phyloP scores from a whole-genome alignment of 2,329 filamentous ascomycete species.

The Malbranchea cinnamomea region DNA sequence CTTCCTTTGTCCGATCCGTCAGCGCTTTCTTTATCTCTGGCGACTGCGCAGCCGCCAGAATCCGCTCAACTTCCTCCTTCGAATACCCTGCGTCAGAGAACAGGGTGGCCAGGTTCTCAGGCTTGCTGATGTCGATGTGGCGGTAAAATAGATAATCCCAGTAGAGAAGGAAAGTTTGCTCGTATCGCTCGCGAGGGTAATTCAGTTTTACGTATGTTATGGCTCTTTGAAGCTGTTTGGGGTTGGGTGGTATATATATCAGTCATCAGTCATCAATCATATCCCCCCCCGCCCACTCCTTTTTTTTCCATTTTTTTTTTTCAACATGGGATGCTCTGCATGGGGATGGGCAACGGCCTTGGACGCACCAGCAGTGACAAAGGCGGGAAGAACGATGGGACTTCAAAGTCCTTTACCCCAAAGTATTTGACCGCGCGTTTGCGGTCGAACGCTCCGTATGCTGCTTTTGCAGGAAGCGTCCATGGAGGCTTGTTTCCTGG shows the following conservation, averaged over 20 bases:
- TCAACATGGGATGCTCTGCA: conserved; percentile 10
- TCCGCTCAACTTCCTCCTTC: conserved; percentile 36
- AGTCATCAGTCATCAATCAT: too few relatives aligned
- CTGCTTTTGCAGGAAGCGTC: conserved; percentile 52
- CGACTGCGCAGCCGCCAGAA: conserved; percentile 38
- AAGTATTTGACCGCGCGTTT: conserved; percentile 38
- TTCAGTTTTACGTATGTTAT: conserved; percentile 51
- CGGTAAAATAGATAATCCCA: conserved; percentile 49
- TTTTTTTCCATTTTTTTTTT: too few relatives aligned
- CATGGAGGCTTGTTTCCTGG: conserved; percentile 62
- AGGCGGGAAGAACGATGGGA: conserved; percentile 39
- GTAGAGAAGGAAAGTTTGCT: conserved; percentile 39
- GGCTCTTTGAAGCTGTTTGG: conserved; percentile 44
- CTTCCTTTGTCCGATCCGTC: conserved; percentile 44
- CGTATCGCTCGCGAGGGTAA: conserved; percentile 36
- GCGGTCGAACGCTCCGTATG: conserved; percentile 38
- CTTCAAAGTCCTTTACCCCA: conserved; percentile 25
- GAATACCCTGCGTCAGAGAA: conserved; percentile 32
- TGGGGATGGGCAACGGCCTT: conserved; percentile 1
- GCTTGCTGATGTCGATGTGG: conserved; percentile 44
- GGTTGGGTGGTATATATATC: too few relatives aligned
- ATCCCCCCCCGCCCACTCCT: too few relatives aligned
- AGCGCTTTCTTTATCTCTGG: conserved; percentile 40
- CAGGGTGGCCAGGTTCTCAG: conserved; percentile 35
- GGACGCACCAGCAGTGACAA: conserved; percentile 37